Evolutionary conservation across 106 monocot species (phyloP), one percentile per base, ranked within the genome.

Genomic region (Hemerocallis citrina): DNA sequence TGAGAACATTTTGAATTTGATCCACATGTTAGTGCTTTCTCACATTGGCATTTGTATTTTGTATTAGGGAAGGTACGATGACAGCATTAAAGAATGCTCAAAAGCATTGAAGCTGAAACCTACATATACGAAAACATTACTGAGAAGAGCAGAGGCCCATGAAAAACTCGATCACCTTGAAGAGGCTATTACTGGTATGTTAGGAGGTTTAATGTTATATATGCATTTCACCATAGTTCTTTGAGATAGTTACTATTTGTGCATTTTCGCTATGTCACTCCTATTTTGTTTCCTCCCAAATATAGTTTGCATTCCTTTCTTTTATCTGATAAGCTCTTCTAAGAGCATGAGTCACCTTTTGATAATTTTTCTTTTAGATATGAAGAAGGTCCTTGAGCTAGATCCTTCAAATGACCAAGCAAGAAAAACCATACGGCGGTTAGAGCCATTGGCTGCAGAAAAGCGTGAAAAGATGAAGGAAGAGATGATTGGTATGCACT

Each of bases 381-480:
- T 91, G 96, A 91, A 98, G 55, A 98, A 98, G 57, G 63, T 85
- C 24, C 17, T 88, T 29, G 96, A 98, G 70, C 19, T 91, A 51
- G 87, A 91, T 67, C 73, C 91, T 66, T 81, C 87, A 46, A 87
- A 98, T 79, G 76, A 77, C 3, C 91, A 87, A 62, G 84, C 86
- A 34, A 81, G 33, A 43, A 84, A 61, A 69, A 40, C 67, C 15
- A 64, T 98, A 59, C 38, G 61, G 43, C 78, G 84, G 7, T 74
- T 98, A 49, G 96, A 91, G 59, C 96, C 96, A 33, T 60, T 98
- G 54, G 91, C 91, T 28, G 84, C 76, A 20, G 96, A 91, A 62
- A 98, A 98, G 38, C 69, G 87, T 57, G 96, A 98, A 68, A 98
- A 98, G 59, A 70, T 98, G 86, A 98, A 98, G 73, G 96, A 91